Base-by-base conservation (phyloP, 1,139 yeast genomes). In the Geotrichum restrictum region DNA sequence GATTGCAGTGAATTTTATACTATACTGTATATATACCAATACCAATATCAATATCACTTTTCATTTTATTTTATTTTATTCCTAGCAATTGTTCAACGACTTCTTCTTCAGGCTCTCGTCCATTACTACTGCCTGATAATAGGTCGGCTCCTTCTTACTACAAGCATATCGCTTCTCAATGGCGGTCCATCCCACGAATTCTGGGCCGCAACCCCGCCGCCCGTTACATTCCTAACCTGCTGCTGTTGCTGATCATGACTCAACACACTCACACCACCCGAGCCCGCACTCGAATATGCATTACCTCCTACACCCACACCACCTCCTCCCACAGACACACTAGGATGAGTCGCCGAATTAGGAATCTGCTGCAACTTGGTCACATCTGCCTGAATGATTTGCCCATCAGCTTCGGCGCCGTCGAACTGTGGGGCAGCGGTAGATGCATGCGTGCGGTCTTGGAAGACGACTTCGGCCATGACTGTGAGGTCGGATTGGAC, bases 321-420 rank as follows among this genome's bases (percentile, higher is more conserved):
- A 5, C 34, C 34, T 3, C 34, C 34, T 5, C 5, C 34, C 34
- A 31, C n/a, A n/a, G n/a, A n/a, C n/a, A n/a, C n/a, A n/a, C n/a
- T n/a, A n/a, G n/a, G n/a, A n/a, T n/a, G n/a, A n/a, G 19, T 13
- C 36, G 31, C 29, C 14, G 18, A 34, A 16, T 16, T 29, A 13
- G 58, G 56, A 27, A 65, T 63, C 10, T 57, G 49, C 51, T 59
- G 63, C 29, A 58, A 52, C 39, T 63, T 57, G 29, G 59, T 54
- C 37, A 65, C 56, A 16, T 49, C 45, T 11, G 65, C 67, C 8
- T 45, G 45, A 16, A 65, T 53, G 33, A 51, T 43, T n/a, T 63
- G 56, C 7, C 66, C 66, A 48, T 65, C 69, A 3, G 69, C 69
- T 5, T 51, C 46, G 1, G 64, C 59, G 10, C 64, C 64, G 49